Base-by-base conservation (phyloP, 2,329 filamentous ascomycete genomes). In the Helicocarpus griseus region DNA sequence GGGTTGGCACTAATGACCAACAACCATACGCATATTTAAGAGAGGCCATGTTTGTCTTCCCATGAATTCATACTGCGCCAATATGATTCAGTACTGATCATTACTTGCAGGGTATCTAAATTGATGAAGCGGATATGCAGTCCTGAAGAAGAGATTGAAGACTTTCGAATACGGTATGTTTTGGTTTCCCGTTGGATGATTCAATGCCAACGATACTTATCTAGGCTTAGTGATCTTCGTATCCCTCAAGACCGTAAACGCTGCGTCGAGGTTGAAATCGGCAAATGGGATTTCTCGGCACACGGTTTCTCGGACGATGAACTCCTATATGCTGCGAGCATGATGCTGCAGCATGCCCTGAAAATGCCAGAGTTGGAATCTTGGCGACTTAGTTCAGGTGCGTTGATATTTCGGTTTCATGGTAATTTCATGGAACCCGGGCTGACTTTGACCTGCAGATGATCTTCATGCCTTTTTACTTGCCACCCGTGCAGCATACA, bases 401-500 rank as follows among this genome's bases (percentile, higher is more conserved):
- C 71, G 80, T 40, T 52, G 19, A 46, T 26, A 36, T 17, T 45
- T 21, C 40, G 31, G 29, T 29, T 24, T 26, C 21, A 35, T 39
- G 59, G 53, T 56, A 59, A 57, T 59, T 60, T 54, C 49, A 57
- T 54, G 11, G 19, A 17, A 22, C 33, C 5, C 22, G 28, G 14
- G n/a, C 22, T 39, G n/a, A 48, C 24, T 13, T 39, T 24, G 6
- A 48, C 22, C 4, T 57, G 40, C 62, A 87, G 89, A 87, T 60
- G 85, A 94, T 66, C 76, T 98, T 26, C 85, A 86, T 57, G 83
- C 81, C 50, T 97, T 95, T 63, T 76, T 97, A 54, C 79, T 95
- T 56, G 89, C 90, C 49, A 93, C 89, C 63, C 85, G 91, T 55
- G 83, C 86, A 45, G 88, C 93, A n/a, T 98, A 98, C 73, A 97